These are phyloP conservation scores for Alliaria petiolata DNA, from an alignment of 345 rosid genomes.

Conservation along the genomic window DNA sequence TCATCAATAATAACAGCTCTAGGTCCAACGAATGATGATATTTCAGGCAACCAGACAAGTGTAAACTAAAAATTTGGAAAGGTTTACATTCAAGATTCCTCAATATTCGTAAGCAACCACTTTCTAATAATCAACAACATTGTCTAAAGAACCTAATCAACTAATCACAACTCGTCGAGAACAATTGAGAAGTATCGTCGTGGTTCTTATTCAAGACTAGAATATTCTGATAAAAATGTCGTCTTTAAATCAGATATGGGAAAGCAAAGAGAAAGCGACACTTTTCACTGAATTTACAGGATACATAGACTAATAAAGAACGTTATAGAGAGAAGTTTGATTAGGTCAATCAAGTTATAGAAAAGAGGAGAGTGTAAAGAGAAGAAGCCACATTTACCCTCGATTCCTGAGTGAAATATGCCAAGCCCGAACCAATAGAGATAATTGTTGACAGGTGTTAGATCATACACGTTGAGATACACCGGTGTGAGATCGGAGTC, in stretches of 20 bases:
- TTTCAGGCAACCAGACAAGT: neutral
- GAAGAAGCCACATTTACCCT: conserved; percentile 47
- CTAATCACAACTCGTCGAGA: too few relatives aligned
- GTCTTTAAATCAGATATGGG: neutral
- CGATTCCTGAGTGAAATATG: conserved; percentile 91
- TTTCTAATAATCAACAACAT: too few relatives aligned
- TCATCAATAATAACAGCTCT: neutral
- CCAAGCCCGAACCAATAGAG: conserved; percentile 93
- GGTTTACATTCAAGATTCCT: neutral
- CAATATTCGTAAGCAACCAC: neutral
- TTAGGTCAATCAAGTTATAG: neutral
- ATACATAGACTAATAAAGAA: neutral
- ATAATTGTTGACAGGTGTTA: conserved; percentile 89
- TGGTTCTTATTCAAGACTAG: too few relatives aligned
- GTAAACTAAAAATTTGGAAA: neutral
- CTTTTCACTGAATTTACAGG: neutral
- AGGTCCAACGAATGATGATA: neutral
- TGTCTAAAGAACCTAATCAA: neutral
- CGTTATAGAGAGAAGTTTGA: neutral
- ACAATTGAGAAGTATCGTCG: too few relatives aligned
- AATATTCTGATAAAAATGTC: too few relatives aligned
- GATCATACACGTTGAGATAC: conserved; percentile 91
- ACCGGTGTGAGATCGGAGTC: conserved; percentile 35
- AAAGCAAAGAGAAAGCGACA: neutral
- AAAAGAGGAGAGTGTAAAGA: neutral